Conservation (phyloP, 371 early-diverging fungal species). For the Sporodiniella umbellata region DNA sequence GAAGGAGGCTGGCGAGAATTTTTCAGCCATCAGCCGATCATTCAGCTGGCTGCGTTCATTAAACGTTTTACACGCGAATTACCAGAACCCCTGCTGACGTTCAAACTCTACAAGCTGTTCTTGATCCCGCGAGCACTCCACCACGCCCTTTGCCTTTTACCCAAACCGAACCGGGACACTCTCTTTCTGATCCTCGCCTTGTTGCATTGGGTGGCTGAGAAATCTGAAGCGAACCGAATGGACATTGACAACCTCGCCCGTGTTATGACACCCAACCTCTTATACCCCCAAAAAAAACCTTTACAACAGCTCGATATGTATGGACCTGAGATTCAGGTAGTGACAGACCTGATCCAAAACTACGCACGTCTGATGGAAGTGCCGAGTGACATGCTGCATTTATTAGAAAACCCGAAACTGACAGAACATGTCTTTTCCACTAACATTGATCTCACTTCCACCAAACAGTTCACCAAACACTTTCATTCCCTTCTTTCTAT, state of each 20-base stretch:
- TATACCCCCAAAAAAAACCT: conserved; percentile 56
- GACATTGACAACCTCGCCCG: conserved; percentile 84
- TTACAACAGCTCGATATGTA: conserved; percentile 45
- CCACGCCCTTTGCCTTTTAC: conserved; percentile 75
- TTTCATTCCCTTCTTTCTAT: conserved; percentile 17
- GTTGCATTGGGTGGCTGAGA: conserved; percentile 75
- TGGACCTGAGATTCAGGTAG: too few species aligned
- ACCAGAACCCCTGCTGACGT: conserved; percentile 92
- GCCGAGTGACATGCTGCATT: conserved; percentile 13
- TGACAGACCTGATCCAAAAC: too few species aligned
- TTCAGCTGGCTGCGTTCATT: conserved; percentile 89
- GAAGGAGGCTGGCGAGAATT: conserved; percentile 32
- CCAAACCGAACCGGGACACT: conserved; percentile 87
- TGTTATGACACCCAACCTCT: conserved; percentile 90
- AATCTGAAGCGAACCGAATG: conserved; percentile 82
- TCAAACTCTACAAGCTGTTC: conserved; percentile 79
- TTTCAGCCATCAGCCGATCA: conserved; percentile 55
- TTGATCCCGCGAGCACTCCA: conserved; percentile 55
- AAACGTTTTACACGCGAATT: conserved; percentile 91
- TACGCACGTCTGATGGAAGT: too few species aligned
- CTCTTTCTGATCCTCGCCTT: conserved; percentile 78
- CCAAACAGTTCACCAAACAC: conserved; percentile 20
- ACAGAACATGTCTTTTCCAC: conserved; percentile 11
- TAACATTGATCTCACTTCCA: conserved; percentile 18
- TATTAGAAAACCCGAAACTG: conserved; percentile 24